Base-by-base conservation (phyloP, 176 grass and related monocot species). In the Guadua angustifolia region DNA sequence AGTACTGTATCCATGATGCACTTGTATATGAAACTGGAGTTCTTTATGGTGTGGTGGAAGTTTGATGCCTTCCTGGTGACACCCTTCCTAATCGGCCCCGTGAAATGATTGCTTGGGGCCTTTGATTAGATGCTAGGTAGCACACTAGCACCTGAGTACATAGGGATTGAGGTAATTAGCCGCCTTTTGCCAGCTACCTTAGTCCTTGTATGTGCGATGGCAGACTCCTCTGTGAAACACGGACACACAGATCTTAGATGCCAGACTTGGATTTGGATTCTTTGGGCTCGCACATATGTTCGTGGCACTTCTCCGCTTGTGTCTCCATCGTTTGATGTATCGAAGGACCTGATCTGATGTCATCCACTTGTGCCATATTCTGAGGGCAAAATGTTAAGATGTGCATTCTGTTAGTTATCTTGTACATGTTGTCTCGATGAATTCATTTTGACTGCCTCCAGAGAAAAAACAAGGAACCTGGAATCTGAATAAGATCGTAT, bases 121-220 rank as follows among this genome's bases (percentile, higher is more conserved):
- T 24, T 33, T 33, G 7, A 55, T 42, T 38, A 42, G 24, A 69
- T 26, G 32, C 19, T 24, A 19, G 12, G 40, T 42, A 35, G 24
- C 39, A 62, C 36, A 42, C 35, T 69, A 59, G 12, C 66, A 46
- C 18, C 77, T 65, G 29, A 53, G 45, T 85, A 46, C 73, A 67
- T 16, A 6, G 36, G 21, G 29, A 29, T 29, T 29, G 29, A 29
- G 29, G 1, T 29, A 29, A 29, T 29, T 29, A 29, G 29, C 29
- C 1, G 29, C 6, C 10, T 38, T 66, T 80, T 60, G 56, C 43
- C 22, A 21, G 76, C 29, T 10, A 15, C 29, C 77, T 79, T 63
- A 44, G 1, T 50, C 3, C 6, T 77, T 38, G 19, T 29, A 36
- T 12, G 18, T 60, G 5, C 40, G 35, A 71, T 33, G 45, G 21